phyloP scores from a whole-genome alignment of 2,329 filamentous ascomycete genomes.

The Cordyceps cateniannulata region DNA sequence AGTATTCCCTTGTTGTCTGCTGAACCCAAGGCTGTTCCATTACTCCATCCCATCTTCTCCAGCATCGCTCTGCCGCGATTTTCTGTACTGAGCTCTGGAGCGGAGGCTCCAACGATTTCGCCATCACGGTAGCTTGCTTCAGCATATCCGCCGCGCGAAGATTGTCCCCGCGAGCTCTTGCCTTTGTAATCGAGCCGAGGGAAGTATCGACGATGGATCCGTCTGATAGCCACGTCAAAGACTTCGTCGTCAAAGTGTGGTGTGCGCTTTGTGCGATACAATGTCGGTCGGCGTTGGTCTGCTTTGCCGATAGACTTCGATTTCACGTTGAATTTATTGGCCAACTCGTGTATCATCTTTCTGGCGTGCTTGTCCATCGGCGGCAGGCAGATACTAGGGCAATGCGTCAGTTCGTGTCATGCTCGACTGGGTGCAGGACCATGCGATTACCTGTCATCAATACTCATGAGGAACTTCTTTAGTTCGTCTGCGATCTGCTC shows the following conservation, averaged over 20 bases:
- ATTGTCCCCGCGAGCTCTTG: conserved; percentile 28
- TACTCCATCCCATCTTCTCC: conserved; percentile 96
- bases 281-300: conserved; percentile 64
- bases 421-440: neutral
- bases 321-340: conserved; percentile 67
- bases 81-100: conserved; percentile 73
- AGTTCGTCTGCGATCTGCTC: conserved; percentile 69
- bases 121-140: conserved; percentile 68
- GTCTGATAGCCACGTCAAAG: conserved; percentile 41
- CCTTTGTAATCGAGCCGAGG: conserved; percentile 40
- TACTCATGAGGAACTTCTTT: conserved; percentile 58
- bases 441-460: conserved; percentile 49
- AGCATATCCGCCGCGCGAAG: conserved; percentile 20
- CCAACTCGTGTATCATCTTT: conserved; percentile 74
- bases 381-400: conserved; percentile 48
- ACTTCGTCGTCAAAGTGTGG: conserved; percentile 50
- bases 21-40: conserved; percentile 76
- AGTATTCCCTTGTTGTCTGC: conserved; percentile 81
- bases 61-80: conserved; percentile 84
- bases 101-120: conserved; percentile 78
- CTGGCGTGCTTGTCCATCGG: conserved; percentile 77
- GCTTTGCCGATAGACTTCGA: conserved; percentile 78
- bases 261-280: conserved; percentile 69
- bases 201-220: conserved; percentile 49
- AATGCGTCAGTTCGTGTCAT: conserved; percentile 41